Base-by-base conservation (phyloP, 352 stramenopile genomes). In the Phytophthora crassamura region DNA sequence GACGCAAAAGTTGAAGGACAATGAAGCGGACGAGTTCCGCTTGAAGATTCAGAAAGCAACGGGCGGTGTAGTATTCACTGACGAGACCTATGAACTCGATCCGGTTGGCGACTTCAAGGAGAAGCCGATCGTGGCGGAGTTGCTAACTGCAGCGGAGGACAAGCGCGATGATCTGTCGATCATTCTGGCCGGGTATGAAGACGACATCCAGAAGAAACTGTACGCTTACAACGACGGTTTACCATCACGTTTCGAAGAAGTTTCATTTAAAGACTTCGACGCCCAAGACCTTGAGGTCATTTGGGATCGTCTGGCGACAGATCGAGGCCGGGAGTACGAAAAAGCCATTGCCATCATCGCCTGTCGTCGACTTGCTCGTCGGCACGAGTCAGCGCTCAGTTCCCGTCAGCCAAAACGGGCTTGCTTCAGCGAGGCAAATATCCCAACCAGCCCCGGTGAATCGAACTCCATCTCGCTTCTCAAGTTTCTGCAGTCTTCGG, bases 51-150 rank as follows among this genome's bases (percentile, higher is more conserved):
- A 85, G 33, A 61, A 69, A 6, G 82, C 88, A 0, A 79, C 78
- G 39, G 93, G 89, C 11, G 93, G 92, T 32, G 86, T 97, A 12
- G 66, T 98, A 11, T 98, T 98, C 54, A 95, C 98, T 25, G 94
- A 98, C 49, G 94, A 98, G 66, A 91, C 91, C 38, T 98, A 98
- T 55, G 84, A 95, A 32, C 53, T 98, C 36, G 88, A 98, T 38
- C 92, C 91, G 4, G 65, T 80, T 7, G 73, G 67, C 6, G 86
- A 96, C 43, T 75, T 77, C 18, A 94, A 91, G 42, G 91, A 88
- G 1, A 92, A 86, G 45, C 77, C 90, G 7, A 94, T 98, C 22
- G 83, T 97, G 14, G 91, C 94, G 5, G 84, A 97, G 48, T 52
- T 98, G 25, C 61, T 98, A n/a, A 86, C 89, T 15, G 80, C 89